These are phyloP conservation scores for Chlamydomonas sp. DNA, from an alignment of 139 green algal species.

Conservation along the genomic window DNA sequence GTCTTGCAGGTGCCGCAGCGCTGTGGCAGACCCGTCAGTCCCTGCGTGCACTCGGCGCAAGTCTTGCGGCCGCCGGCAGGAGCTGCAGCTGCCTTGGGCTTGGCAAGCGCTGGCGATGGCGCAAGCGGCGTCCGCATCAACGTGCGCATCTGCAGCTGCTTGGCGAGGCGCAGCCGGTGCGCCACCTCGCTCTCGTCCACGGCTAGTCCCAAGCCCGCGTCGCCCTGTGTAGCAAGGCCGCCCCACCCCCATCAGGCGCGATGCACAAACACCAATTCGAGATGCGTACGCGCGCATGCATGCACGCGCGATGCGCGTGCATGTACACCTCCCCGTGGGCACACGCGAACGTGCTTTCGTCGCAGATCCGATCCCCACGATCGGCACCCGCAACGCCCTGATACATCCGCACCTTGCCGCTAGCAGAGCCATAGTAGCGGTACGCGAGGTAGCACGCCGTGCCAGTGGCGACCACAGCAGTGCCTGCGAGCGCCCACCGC, in stretches of 20 bases:
- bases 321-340: no score
- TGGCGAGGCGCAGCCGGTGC: not conserved
- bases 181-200: not conserved
- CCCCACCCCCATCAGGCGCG: no score
- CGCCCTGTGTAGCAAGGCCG: no score
- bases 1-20: constrained; percentile 25
- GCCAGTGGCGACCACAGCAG: not conserved
- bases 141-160: constrained; percentile 3
- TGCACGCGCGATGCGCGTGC: no score
- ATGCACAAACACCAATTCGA: no score
- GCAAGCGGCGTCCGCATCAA: not conserved
- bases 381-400: no score
- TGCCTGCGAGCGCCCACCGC: constrained; percentile 4
- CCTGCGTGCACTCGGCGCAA: constrained; percentile 19
- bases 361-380: no score
- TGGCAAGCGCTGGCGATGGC: not conserved
- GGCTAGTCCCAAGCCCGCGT: not conserved
- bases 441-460: not conserved
- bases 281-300: no score
- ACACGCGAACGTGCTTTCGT: no score
- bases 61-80: constrained; percentile 4
- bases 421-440: not conserved
- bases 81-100: not conserved
- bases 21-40: constrained; percentile 20
- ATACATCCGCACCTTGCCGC: not conserved